Base-by-base conservation (phyloP, 2,329 filamentous ascomycete genomes). In the Chaetomium sp. region DNA sequence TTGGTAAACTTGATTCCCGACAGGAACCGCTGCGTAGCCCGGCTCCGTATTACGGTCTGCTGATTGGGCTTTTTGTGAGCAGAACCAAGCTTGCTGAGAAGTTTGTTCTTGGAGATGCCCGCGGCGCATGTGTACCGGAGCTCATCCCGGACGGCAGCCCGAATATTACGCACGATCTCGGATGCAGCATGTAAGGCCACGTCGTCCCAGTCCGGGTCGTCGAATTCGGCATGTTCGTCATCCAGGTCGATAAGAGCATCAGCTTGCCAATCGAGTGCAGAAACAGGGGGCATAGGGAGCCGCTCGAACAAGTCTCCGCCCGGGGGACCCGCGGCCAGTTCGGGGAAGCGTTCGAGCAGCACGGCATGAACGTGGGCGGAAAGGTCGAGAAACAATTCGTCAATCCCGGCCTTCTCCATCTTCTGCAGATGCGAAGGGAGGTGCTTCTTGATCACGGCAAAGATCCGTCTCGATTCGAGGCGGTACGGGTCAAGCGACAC, bases 181-280 rank as follows among this genome's bases (percentile, higher is more conserved):
- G 91, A 91, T 0, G 88, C 94, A 65, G 96, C 83, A 35, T 89
- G 77, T 68, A 95, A 88, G 12, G 83, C 88, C 61, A 97, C 80
- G 74, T 99, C 94, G 69, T 99, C 92, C 94, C 94, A 99, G 71
- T 99, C 94, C 1, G 90, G 89, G 66, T 95, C 87, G 62, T 87
- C 80, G 19, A 86, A 80, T 70, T 95, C 91, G 9, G 81, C 81
- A 58, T 91, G 82, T 32, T 77, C 76, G 41, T 83, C 77, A 61
- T 94, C 85, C 49, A 96, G 74, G 67, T 91, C 89, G 12, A 95
- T 77, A 54, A 95, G 74, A n/a, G 84, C 87, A 72, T 96, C 90
- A 0, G 86, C 81, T 59, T 86, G 76, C 91, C 91, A 96, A 67
- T 95, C 86, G 14, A 96, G 71, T 1, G 84, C 88, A 1, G 86